phyloP scores from a whole-genome alignment of 768 basidiomycete genomes.

The Auriscalpium orientale region DNA sequence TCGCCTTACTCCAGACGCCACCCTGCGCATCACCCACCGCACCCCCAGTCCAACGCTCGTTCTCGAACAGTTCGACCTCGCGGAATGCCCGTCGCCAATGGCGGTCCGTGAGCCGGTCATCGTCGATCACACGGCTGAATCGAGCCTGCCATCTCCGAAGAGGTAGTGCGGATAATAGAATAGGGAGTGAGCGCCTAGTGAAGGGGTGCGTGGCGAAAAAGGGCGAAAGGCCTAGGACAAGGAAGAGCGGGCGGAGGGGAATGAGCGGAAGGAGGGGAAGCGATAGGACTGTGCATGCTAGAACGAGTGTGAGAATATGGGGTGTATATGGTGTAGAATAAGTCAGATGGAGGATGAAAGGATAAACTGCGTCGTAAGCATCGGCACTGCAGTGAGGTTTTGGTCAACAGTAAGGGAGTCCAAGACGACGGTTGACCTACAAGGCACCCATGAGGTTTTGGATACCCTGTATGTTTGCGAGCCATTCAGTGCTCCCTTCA shows the following conservation, averaged over 20 bases:
- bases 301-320: conserved; percentile 42
- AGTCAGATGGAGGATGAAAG: conserved; percentile 42
- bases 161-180: conserved; percentile 21
- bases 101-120: conserved; percentile 56
- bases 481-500: conserved; percentile 74
- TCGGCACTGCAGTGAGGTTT: conserved; percentile 45
- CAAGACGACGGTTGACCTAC: conserved; percentile 35
- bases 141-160: conserved; percentile 13
- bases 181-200: conserved; percentile 22
- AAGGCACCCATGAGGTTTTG: conserved; percentile 86
- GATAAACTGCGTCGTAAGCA: conserved; percentile 42
- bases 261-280: conserved; percentile 28
- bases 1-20: conserved; percentile 31
- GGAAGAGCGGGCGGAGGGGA: conserved; percentile 37
- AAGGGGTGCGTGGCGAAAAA: conserved; percentile 48
- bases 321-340: conserved; percentile 47
- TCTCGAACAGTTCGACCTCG: conserved; percentile 75
- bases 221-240: conserved; percentile 44
- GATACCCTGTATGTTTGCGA: conserved; percentile 81
- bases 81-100: conserved; percentile 60
- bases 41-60: conserved; percentile 48
- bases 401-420: neutral
- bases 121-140: conserved; percentile 39
- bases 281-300: conserved; percentile 37
- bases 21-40: conserved; percentile 12